phyloP scores from a whole-genome alignment of 768 basidiomycete genomes.

The Asterophora parasitica region DNA sequence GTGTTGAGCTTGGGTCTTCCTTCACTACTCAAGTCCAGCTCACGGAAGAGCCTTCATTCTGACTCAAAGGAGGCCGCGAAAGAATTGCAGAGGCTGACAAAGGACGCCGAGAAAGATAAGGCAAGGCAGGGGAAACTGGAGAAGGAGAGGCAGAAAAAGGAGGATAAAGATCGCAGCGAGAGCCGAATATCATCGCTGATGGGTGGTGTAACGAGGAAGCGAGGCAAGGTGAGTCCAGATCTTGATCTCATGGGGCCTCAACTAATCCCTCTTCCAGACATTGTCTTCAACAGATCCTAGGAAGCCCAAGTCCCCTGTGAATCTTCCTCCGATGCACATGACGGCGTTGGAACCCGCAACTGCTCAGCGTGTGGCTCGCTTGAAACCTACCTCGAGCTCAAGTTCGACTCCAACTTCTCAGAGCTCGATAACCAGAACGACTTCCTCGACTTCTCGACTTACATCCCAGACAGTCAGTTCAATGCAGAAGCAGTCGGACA shows the following conservation, averaged over 20 bases:
- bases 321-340: constrained; percentile 89
- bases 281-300: constrained; percentile 78
- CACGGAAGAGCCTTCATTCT: constrained; percentile 72
- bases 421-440: constrained; percentile 27
- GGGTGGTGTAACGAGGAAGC: constrained; percentile 65
- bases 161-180: constrained; percentile 86
- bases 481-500: constrained; percentile 83
- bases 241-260: constrained; percentile 1
- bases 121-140: constrained; percentile 34
- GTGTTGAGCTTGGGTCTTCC: constrained; percentile 78
- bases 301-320: constrained; percentile 63
- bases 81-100: constrained; percentile 37
- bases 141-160: constrained; percentile 58
- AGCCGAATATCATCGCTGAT: constrained; percentile 86
- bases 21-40: constrained; percentile 82
- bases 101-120: constrained; percentile 49
- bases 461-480: constrained; percentile 85
- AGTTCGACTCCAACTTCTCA: constrained; percentile 37
- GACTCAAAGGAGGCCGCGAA: constrained; percentile 54
- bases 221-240: constrained; percentile 70
- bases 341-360: constrained; percentile 77
- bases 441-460: constrained; percentile 50
- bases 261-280: constrained; percentile 46
- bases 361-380: constrained; percentile 78
- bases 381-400: constrained; percentile 55